Evolutionary conservation across 1,139 yeast species (phyloP).

Genomic region (Pichia inconspicua): DNA sequence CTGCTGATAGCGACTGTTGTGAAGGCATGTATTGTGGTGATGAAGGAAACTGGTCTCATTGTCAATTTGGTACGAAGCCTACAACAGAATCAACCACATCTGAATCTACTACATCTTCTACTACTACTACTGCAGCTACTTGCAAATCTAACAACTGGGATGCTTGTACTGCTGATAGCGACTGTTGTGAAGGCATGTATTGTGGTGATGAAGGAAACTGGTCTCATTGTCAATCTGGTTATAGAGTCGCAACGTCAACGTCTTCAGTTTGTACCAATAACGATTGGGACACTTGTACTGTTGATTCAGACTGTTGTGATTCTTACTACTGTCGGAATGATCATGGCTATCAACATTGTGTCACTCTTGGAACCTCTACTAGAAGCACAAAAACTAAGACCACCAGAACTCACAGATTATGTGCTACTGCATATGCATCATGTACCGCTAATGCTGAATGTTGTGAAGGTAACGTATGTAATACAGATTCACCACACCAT

Average conservation of each 20-base stretch:
- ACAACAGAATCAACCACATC: neutral
- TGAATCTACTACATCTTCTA: neutral
- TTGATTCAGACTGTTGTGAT: neutral
- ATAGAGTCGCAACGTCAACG: neutral
- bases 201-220: neutral
- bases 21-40: neutral
- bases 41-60: neutral
- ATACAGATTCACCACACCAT: neutral
- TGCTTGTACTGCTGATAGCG: neutral
- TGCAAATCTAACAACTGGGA: neutral
- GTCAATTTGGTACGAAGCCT: neutral
- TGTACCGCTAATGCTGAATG: neutral
- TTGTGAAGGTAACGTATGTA: neutral
- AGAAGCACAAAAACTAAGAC: neutral
- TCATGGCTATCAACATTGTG: neutral
- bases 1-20: neutral
- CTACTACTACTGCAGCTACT: neutral
- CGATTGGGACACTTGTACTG: neutral
- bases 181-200: neutral
- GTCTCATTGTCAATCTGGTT: neutral
- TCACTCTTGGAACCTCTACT: neutral
- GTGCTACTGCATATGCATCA: neutral
- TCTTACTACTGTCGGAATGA: neutral
- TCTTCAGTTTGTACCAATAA: neutral
- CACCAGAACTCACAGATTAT: neutral